A percentile compares a stretch with the other conserved stretches of the same genome.
phyloP scores from a whole-genome alignment of 1,139 yeast genomes.

The Yamadazyma jaroonii region DNA sequence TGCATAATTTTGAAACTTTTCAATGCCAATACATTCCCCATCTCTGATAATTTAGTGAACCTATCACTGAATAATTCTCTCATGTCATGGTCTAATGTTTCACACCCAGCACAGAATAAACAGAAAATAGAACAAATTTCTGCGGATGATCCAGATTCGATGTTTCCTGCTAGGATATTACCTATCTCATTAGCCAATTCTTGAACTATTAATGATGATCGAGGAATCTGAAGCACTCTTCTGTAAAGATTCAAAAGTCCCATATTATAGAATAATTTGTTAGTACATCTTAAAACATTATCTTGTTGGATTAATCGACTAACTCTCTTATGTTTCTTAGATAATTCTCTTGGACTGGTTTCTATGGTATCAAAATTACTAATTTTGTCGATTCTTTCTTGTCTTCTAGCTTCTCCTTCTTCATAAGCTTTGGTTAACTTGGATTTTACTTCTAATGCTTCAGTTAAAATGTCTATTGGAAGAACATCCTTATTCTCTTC shows the following conservation, averaged over 20 bases:
- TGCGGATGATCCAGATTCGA: slow-evolving; percentile 49
- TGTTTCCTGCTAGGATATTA: slow-evolving; percentile 27
- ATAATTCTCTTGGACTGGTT: slow-evolving; percentile 1
- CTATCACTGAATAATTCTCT: slow-evolving; percentile 37
- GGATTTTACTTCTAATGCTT: slow-evolving; percentile 48
- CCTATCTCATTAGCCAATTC: slow-evolving; percentile 45
- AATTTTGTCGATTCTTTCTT: slow-evolving; percentile 28
- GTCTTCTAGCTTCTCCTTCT: slow-evolving; percentile 34
- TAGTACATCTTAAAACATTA: slow-evolving; percentile 48
- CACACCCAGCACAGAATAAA: slow-evolving; percentile 60
- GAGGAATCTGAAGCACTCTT: slow-evolving; percentile 49
- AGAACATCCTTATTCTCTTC: slow-evolving; percentile 16
- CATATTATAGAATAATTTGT: slow-evolving; percentile 51
- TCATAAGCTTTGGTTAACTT: slow-evolving; percentile 29
- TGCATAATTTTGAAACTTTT: slow-evolving; percentile 49
- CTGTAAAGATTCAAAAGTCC: slow-evolving; percentile 58
- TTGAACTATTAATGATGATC: slow-evolving; percentile 44
- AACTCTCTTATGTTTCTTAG: slow-evolving; percentile 8
- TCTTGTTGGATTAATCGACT: slow-evolving; percentile 29
- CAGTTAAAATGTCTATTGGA: slow-evolving; percentile 35
- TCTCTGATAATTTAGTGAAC: slow-evolving; percentile 32
- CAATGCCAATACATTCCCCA: slow-evolving; percentile 51
- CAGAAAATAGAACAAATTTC: slow-evolving; percentile 57
- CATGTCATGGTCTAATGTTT: slow-evolving; percentile 35
- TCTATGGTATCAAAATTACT: slow-evolving; percentile 1